phyloP scores from a whole-genome alignment of 148 eudicot species.

The Oxyria digyna region DNA sequence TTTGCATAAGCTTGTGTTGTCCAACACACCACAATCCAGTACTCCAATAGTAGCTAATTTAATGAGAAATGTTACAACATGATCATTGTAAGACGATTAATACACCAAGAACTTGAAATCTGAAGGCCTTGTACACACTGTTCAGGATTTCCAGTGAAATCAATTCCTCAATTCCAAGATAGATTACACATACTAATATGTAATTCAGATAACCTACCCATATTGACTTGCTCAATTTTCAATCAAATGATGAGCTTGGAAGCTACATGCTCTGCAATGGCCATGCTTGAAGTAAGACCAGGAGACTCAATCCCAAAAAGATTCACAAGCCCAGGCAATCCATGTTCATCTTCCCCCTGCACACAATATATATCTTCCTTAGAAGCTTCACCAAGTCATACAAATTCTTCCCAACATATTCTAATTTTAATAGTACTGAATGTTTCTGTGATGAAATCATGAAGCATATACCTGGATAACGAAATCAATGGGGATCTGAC shows the following conservation, averaged over 20 bases:
- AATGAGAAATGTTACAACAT: too few relatives aligned
- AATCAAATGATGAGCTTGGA: constrained; percentile 19
- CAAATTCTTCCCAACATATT: background rate
- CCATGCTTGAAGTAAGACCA: constrained; percentile 84
- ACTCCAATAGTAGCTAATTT: too few relatives aligned
- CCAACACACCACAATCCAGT: too few relatives aligned
- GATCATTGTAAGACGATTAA: too few relatives aligned
- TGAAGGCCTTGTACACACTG: too few relatives aligned
- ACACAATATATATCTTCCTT: background rate
- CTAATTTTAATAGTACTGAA: background rate
- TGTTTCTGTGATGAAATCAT: background rate
- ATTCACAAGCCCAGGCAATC: constrained; percentile 62
- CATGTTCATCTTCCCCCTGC: constrained; percentile 69
- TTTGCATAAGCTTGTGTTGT: too few relatives aligned
- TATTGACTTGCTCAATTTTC: background rate
- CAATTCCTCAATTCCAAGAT: too few relatives aligned
- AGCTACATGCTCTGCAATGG: constrained; percentile 60
- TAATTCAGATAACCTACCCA: too few relatives aligned
- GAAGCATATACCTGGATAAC: constrained; percentile 48
- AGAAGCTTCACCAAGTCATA: background rate
- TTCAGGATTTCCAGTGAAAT: too few relatives aligned
- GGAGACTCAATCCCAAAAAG: constrained; percentile 93
- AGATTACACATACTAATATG: too few relatives aligned
- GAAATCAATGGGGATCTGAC: constrained; percentile 57
- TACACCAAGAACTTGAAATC: too few relatives aligned